Evolutionary conservation across 2,329 filamentous ascomycete genomes (phyloP).

Genomic region (Hirsutella minnesotensis): DNA sequence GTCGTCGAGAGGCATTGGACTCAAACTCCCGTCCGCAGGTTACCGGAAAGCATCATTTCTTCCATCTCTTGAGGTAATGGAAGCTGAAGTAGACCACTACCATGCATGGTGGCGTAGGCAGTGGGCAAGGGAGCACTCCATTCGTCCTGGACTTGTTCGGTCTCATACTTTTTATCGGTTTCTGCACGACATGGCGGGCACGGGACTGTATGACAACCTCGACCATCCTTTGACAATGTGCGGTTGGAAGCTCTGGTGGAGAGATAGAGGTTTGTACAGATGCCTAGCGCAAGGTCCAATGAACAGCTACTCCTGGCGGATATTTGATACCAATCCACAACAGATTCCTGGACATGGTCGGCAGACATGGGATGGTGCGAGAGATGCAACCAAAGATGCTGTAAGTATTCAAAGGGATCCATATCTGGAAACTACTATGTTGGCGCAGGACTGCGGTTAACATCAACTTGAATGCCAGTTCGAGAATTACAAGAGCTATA

Average conservation of each 20-base stretch:
- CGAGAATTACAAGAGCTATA: no score
- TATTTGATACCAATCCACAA: constrained; percentile 15
- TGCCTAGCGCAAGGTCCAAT: constrained; percentile 13
- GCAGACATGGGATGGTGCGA: constrained; percentile 10
- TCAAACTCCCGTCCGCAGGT: constrained; percentile 2
- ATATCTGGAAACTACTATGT: no score
- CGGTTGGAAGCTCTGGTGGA: constrained; percentile 13
- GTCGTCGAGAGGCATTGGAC: background rate
- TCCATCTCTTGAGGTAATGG: constrained; percentile 12
- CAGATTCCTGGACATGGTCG: constrained; percentile 13
- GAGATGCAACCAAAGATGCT: constrained; percentile 10
- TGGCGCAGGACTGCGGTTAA: no score
- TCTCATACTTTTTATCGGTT: constrained; percentile 13
- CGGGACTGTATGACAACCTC: constrained; percentile 13
- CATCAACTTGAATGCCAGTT: no score
- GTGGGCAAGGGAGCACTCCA: constrained; percentile 11
- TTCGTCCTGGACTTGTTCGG: constrained; percentile 10
- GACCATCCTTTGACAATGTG: constrained; percentile 11
- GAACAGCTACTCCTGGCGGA: constrained; percentile 13
- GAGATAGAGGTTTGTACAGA: constrained; percentile 12
- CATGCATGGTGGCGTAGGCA: constrained; percentile 15
- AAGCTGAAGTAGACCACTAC: constrained; percentile 12
- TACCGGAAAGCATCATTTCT: constrained; percentile 9
- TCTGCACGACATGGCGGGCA: constrained; percentile 14
- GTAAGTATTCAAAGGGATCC: constrained; percentile 6